These are phyloP conservation scores for Hymenoscyphus scutula DNA, from an alignment of 2,329 filamentous ascomycete genomes.

Conservation along the genomic window DNA sequence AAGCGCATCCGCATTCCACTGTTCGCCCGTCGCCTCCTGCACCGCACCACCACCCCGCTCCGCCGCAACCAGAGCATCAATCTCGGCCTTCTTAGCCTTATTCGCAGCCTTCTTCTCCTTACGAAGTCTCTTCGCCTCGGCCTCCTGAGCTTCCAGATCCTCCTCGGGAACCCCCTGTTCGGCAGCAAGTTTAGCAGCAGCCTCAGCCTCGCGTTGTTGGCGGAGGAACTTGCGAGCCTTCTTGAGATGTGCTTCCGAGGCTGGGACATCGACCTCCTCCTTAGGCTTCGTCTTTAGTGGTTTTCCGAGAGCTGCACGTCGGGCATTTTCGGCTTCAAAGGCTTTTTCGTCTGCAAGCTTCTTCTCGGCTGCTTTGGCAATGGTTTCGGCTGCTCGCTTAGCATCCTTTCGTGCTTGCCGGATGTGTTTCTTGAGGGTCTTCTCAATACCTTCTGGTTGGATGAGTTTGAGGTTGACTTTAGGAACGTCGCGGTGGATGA, in stretches of 20 bases:
- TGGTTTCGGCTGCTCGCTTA: slow-evolving; percentile 2
- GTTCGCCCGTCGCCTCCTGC: slow-evolving; percentile 7
- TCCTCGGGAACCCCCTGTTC: background rate
- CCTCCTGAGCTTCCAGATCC: background rate
- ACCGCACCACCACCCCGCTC: slow-evolving; percentile 7
- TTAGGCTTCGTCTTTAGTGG: background rate
- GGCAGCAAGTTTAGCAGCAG: background rate
- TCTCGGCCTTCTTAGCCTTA: slow-evolving; percentile 5
- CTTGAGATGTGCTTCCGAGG: background rate
- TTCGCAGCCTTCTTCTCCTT: slow-evolving; percentile 15
- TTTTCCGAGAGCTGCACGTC: background rate
- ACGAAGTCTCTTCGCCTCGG: background rate
- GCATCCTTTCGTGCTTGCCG: slow-evolving; percentile 4
- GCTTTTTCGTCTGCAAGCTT: background rate
- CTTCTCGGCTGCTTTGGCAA: background rate
- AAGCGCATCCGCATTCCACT: slow-evolving; percentile 30
- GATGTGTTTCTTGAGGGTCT: background rate
- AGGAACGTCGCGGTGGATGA: background rate
- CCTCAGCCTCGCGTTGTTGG: background rate
- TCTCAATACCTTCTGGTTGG: background rate
- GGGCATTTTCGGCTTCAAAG: background rate
- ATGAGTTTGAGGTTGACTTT: slow-evolving; percentile 2
- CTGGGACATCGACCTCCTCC: background rate
- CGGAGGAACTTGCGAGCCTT: background rate
- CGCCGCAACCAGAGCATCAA: background rate